A percentile compares a stretch with the other conserved stretches of the same genome.
Conservation (phyloP, 225 moss, liverwort and hornwort genomes). For the Bryum argenteum region DNA sequence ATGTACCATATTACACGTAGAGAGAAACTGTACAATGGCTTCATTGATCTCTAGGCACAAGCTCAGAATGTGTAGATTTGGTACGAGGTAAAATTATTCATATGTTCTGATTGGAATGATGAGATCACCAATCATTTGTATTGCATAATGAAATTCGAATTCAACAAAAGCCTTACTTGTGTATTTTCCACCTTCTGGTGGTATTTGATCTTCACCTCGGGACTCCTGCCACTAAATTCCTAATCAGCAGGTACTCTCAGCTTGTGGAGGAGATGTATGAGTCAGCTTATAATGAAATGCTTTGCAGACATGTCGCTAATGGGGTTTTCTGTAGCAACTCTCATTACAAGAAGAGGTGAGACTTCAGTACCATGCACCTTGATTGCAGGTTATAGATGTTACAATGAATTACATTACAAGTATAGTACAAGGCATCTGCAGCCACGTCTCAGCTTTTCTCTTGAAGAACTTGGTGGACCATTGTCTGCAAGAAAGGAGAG, state of each 20-base stretch:
- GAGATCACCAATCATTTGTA: slow-evolving; percentile 33
- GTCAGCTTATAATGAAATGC: slow-evolving; percentile 11
- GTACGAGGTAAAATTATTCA: slow-evolving; percentile 23
- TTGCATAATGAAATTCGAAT: slow-evolving; percentile 19
- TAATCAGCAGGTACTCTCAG: slow-evolving; percentile 18
- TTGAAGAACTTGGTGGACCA: background rate
- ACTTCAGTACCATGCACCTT: too few relatives aligned
- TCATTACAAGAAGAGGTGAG: too few relatives aligned
- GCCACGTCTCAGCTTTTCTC: too few relatives aligned
- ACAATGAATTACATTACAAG: too few relatives aligned
- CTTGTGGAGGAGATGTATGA: slow-evolving; percentile 24
- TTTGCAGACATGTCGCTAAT: too few relatives aligned
- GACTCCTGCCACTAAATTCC: slow-evolving; percentile 3
- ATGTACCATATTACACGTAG: slow-evolving; percentile 26
- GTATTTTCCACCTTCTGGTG: background rate
- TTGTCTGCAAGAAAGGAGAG: slow-evolving; percentile 34
- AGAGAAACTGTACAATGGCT: slow-evolving; percentile 16
- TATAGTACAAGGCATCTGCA: too few relatives aligned
- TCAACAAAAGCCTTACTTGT: slow-evolving; percentile 9
- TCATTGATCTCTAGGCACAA: slow-evolving; percentile 31
- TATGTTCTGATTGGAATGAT: slow-evolving; percentile 38
- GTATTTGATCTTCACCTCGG: background rate
- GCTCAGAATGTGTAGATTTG: slow-evolving; percentile 22
- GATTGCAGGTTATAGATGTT: too few relatives aligned
- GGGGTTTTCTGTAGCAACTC: too few relatives aligned